phyloP scores from a whole-genome alignment of 2,329 filamentous ascomycete species.

The Saccharata proteae region DNA sequence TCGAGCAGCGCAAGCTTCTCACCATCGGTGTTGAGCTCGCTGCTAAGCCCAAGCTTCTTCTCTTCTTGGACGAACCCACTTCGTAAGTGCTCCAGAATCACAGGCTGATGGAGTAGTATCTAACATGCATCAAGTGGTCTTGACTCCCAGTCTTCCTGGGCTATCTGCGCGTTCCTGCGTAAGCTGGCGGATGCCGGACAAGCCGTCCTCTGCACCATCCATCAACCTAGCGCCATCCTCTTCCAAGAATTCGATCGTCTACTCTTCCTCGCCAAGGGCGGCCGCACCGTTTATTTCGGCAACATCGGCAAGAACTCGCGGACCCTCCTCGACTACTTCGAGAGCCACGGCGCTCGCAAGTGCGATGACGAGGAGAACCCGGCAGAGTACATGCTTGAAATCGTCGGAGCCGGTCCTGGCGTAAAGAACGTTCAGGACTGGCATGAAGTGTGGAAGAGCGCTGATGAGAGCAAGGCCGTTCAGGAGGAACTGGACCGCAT shows the following conservation, averaged over 20 bases:
- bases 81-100: conserved; percentile 10
- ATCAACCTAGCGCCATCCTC: conserved; percentile 33
- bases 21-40: conserved; percentile 64
- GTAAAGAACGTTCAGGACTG: conserved; percentile 33
- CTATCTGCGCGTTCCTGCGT: conserved; percentile 49
- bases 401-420: conserved; percentile 24
- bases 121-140: no score
- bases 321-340: conserved; percentile 42
- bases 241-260: conserved; percentile 35
- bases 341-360: conserved; percentile 47
- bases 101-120: background rate
- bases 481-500: conserved; percentile 28
- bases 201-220: conserved; percentile 36
- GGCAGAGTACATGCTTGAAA: conserved; percentile 63
- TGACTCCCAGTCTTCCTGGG: conserved; percentile 40
- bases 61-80: conserved; percentile 50
- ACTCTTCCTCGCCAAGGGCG: conserved; percentile 30
- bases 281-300: conserved; percentile 29
- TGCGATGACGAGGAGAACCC: conserved; percentile 56
- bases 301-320: conserved; percentile 31
- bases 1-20: conserved; percentile 57
- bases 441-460: conserved; percentile 27
- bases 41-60: conserved; percentile 50
- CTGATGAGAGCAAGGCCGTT: conserved; percentile 14
- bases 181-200: conserved; percentile 43